Evolutionary conservation across 805 yeast species (phyloP), one percentile per base, ranked within the genome.

Genomic region (Saturnispora mendoncae): DNA sequence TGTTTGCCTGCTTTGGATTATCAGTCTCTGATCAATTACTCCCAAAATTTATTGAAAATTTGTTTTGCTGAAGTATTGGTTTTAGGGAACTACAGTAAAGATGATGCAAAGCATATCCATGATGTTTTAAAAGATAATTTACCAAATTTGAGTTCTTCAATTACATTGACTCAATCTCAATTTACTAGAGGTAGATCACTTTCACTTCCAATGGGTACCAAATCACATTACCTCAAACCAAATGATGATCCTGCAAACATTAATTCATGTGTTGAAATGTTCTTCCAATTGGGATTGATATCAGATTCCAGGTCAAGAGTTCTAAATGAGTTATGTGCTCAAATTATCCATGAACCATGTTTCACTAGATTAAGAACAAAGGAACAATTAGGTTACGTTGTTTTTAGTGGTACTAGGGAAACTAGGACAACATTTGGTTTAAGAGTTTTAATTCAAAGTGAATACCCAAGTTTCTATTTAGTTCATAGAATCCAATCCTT

Each of bases 371-470:
- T 90, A 44, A 74, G 98, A 61, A 90, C 98, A 6, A 81, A 85
- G 52, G 97, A 90, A 63, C 97, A 92, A 60, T 69, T 90, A 25
- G 98, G 98, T 2, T 90, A 90, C 54, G 87, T 90, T 47, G 98
- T 90, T 0, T 86, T 85, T 56, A 78, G 92, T 33, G 84, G 94
- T 0, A 64, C 72, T 20, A 67, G 81, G 46, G 69, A 70, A 46
- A 74, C 84, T 3, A 73, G 94, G 55, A 80, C 92, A 18, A 73
- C 81, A 5, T 69, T 75, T 56, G 88, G 90, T 12, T 72, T 78
- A 50, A 70, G 92, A 52, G 61, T 92, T 12, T 65, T 88, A 49
- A 71, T 88, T 38, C 98, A 90, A 64, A 80, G 92, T 45, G 97
- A 86, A 58, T 76, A 81, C 56, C 62, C 84, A 2, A 69, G 92